These are phyloP conservation scores for Pseudozyma sp. DNA, from an alignment of 1,284 basidiomycete genomes.

Conservation along the genomic window DNA sequence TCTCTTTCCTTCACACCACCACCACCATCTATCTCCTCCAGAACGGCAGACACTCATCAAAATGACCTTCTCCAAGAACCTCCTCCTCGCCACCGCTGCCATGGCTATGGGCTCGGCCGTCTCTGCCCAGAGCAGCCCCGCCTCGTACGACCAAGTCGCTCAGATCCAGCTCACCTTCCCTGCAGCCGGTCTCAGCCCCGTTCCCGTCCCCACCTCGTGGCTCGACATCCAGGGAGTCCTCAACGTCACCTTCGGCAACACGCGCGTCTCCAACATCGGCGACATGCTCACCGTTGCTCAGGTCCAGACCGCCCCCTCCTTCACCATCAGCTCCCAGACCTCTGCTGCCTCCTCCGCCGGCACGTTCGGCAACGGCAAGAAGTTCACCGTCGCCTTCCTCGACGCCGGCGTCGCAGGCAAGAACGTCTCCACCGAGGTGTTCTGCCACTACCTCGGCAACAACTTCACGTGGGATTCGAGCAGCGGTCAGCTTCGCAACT, in stretches of 20 bases:
- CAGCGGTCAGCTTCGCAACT: conserved; percentile 35
- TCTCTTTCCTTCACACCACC: background rate
- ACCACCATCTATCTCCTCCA: conserved; percentile 8
- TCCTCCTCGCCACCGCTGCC: conserved; percentile 38
- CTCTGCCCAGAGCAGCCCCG: conserved; percentile 44
- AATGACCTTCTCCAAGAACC: conserved; percentile 45
- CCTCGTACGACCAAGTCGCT: conserved; percentile 46
- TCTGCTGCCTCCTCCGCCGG: conserved; percentile 15
- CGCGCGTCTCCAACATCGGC: conserved; percentile 40
- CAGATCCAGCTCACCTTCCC: conserved; percentile 53
- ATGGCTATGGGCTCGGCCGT: conserved; percentile 34
- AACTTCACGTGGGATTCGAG: conserved; percentile 33
- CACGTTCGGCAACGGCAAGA: conserved; percentile 35
- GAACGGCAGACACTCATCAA: conserved; percentile 10
- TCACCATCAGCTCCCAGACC: conserved; percentile 43
- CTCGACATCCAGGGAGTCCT: conserved; percentile 54
- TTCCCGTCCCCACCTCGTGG: conserved; percentile 39
- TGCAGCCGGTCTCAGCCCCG: conserved; percentile 37
- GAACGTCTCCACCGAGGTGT: conserved; percentile 33
- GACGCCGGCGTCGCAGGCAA: conserved; percentile 50
- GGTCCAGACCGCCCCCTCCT: conserved; percentile 44
- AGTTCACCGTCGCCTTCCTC: conserved; percentile 47
- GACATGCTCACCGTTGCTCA: conserved; percentile 48
- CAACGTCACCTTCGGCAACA: conserved; percentile 50
- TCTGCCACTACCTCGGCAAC: conserved; percentile 54